These are phyloP conservation scores for Lachancea thermotolerans DNA, from an alignment of 805 yeast species.

Conservation along the genomic window DNA sequence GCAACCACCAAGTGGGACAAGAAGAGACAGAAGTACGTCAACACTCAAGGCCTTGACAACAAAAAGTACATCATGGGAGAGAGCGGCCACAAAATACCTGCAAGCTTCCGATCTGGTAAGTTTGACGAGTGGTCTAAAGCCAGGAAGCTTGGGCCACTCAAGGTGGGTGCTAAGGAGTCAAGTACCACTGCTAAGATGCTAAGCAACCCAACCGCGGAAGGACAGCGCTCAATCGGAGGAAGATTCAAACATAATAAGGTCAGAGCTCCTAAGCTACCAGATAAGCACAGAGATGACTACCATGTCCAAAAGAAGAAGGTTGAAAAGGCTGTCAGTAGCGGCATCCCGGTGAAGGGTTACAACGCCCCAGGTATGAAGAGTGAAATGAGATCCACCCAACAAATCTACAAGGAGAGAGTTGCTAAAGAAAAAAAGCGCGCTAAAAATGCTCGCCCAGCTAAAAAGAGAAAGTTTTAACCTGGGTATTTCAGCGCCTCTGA, in stretches of 20 bases:
- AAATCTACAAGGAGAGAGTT: slow-evolving; percentile 72
- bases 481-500: background rate
- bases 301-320: slow-evolving; percentile 76
- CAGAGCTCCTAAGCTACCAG: slow-evolving; percentile 87
- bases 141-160: slow-evolving; percentile 47
- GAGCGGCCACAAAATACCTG: slow-evolving; percentile 88
- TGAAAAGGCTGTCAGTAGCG: slow-evolving; percentile 69
- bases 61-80: slow-evolving; percentile 90
- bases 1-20: slow-evolving; percentile 84
- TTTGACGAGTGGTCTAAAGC: slow-evolving; percentile 87
- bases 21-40: slow-evolving; percentile 83
- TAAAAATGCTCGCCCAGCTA: slow-evolving; percentile 78
- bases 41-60: slow-evolving; percentile 64
- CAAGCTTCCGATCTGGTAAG: slow-evolving; percentile 83
- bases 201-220: slow-evolving; percentile 27
- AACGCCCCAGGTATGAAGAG: slow-evolving; percentile 34
- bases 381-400: slow-evolving; percentile 63
- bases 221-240: slow-evolving; percentile 33
- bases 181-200: slow-evolving; percentile 29
- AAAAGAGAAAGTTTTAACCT: slow-evolving; percentile 32
- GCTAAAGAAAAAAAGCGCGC: slow-evolving; percentile 63
- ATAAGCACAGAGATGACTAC: slow-evolving; percentile 81
- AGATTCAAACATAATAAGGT: slow-evolving; percentile 66
- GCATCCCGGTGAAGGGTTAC: slow-evolving; percentile 63
- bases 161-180: slow-evolving; percentile 50